Conservation (phyloP, 129 eudicot genomes). For the Lactuca saligna region DNA sequence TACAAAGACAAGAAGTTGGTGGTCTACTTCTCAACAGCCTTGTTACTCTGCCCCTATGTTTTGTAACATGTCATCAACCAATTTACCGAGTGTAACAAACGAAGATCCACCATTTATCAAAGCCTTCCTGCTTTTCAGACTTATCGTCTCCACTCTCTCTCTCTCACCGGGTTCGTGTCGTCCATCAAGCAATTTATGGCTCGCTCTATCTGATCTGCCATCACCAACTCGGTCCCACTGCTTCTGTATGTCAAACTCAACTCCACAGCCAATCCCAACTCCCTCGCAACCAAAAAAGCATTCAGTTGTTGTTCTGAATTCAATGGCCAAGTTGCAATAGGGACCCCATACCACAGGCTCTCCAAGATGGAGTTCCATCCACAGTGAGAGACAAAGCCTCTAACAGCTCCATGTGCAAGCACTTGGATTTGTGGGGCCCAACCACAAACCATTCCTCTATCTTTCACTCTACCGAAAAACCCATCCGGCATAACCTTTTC, state of each 20-base stretch:
- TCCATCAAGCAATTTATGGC: slow-evolving; percentile 34
- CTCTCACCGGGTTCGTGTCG: slow-evolving; percentile 15
- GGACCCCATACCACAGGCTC: slow-evolving; percentile 30
- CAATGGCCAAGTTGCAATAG: slow-evolving; percentile 45
- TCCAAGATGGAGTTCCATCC: slow-evolving; percentile 44
- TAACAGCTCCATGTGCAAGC: slow-evolving; percentile 29
- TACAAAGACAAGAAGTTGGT: too few species aligned
- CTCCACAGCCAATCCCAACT: slow-evolving; percentile 38
- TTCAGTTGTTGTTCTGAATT: slow-evolving; percentile 40
- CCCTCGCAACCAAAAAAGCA: slow-evolving; percentile 34
- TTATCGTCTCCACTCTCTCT: slow-evolving; percentile 28
- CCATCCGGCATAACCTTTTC: slow-evolving; percentile 33
- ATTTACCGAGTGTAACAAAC: slow-evolving; percentile 14
- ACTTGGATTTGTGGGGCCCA: slow-evolving; percentile 49
- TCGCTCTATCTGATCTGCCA: slow-evolving; percentile 30
- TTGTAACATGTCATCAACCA: slow-evolving; percentile 27
- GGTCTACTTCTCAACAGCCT: too few species aligned
- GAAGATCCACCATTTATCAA: slow-evolving; percentile 41
- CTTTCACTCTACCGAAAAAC: slow-evolving; percentile 22
- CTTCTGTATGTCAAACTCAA: slow-evolving; percentile 29
- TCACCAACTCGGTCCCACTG: slow-evolving; percentile 8
- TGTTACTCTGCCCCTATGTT: background rate
- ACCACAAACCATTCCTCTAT: slow-evolving; percentile 32
- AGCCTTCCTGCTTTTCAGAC: slow-evolving; percentile 28
- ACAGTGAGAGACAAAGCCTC: slow-evolving; percentile 46